Base-by-base conservation (phyloP, 305 asterid genomes). In the Ajuga reptans region DNA sequence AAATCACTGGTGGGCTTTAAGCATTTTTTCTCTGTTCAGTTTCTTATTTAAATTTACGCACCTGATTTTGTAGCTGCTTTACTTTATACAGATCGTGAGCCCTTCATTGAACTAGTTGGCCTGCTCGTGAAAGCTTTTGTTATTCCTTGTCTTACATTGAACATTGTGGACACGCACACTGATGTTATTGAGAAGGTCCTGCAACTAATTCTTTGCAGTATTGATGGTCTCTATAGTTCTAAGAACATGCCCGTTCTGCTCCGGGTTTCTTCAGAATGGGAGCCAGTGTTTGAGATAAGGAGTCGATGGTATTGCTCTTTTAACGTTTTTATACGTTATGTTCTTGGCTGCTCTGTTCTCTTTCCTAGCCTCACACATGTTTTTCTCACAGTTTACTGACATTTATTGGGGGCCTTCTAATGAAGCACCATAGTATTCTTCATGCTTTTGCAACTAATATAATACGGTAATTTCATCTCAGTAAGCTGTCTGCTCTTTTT, bases 1-100 rank as follows among this genome's bases (percentile, higher is more conserved):
- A 84, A 82, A 46, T 84, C 55, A 72, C 89, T 78, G 98, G 98
- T 92, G 78, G 69, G 86, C 69, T 64, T 75, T 57, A 65, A 36
- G 16, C 62, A 27, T 46, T 62, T 60, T 58, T 39, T 16, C 5
- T 47, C 46, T 53, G 54, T 8, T 64, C 57, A 58, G 43, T 76
- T 64, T 53, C 50, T 72, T 9, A 50, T 72, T 59, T 57, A 15
- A 63, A 41, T 69, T 45, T 36, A 50, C 60, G 53, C 12, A 42
- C 71, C 69, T 69, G 56, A 75, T 58, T 64, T 67, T 41, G 50
- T 56, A 55, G 36, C 9, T 58, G 59, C n/a, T 60, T 72, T 58
- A 14, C 55, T 33, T 63, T 72, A 50, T 64, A 59, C 90, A 93
- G 99, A 86, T 81, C 81, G 73, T 68, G 76, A 77, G 45, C 75